Percentiles rank a stretch among this genome's conserved stretches.
These are phyloP conservation scores for Aspergillus novofumigatus DNA, from an alignment of 2,329 filamentous ascomycete genomes.

Conservation along the genomic window DNA sequence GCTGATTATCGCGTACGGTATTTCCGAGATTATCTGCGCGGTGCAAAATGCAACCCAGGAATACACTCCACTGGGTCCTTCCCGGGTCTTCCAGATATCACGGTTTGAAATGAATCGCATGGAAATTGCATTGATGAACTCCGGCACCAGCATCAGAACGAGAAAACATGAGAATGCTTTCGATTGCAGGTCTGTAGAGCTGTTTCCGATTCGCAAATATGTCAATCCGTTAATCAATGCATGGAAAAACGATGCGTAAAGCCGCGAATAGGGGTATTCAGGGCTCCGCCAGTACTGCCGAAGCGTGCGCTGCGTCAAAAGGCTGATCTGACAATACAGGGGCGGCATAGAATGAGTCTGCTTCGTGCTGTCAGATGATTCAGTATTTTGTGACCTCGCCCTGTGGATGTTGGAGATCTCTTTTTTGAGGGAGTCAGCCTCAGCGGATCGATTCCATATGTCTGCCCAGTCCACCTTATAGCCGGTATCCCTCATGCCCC, in stretches of 20 bases:
- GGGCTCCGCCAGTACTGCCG: constrained; percentile 68
- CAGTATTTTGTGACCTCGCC: constrained; percentile 41
- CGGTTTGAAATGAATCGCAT: constrained; percentile 68
- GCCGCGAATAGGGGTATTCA: constrained; percentile 67
- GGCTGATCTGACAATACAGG: constrained; percentile 55
- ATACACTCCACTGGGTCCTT: constrained; percentile 66
- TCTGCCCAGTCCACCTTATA: constrained; percentile 61
- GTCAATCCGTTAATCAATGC: constrained; percentile 72
- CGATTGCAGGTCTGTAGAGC: constrained; percentile 62
- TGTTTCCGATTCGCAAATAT: constrained; percentile 63
- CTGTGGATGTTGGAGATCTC: constrained; percentile 58
- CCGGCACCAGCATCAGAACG: constrained; percentile 59
- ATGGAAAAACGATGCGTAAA: constrained; percentile 63
- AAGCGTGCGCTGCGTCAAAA: constrained; percentile 65
- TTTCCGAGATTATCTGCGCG: constrained; percentile 63
- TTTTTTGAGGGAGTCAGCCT: constrained; percentile 53
- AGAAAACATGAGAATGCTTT: constrained; percentile 66
- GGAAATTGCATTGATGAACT: constrained; percentile 65
- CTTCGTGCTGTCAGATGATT: constrained; percentile 20
- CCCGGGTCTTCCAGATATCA: constrained; percentile 63
- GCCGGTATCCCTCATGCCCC: constrained; percentile 47
- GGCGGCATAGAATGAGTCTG: constrained; percentile 35
- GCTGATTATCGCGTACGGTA: constrained; percentile 61
- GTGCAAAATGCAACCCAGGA: constrained; percentile 67
- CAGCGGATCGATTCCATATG: constrained; percentile 60